These are phyloP conservation scores for Peterozyma xylosa DNA, from an alignment of 805 yeast genomes.

Conservation along the genomic window DNA sequence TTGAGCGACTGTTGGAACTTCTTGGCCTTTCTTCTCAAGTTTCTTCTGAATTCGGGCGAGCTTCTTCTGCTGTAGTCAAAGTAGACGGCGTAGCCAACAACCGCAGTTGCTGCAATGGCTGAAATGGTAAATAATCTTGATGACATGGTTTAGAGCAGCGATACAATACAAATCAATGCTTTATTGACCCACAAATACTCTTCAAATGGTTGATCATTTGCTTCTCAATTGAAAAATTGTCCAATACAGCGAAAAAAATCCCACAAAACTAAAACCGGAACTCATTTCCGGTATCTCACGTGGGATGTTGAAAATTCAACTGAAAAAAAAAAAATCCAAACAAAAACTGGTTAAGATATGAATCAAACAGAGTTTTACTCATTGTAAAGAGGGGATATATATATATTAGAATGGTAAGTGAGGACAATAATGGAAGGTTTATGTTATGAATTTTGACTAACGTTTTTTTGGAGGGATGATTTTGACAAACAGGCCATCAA, in stretches of 20 bases:
- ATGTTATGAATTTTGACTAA: too few relatives aligned
- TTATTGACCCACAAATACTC: not conserved
- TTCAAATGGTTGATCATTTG: not conserved
- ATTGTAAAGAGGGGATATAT: too few relatives aligned
- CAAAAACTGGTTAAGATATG: not conserved
- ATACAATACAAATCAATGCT: not conserved
- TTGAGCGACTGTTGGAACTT: conserved; percentile 49
- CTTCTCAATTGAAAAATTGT: too few relatives aligned
- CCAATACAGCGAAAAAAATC: too few relatives aligned
- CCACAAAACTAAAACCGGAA: not conserved
- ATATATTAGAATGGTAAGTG: too few relatives aligned
- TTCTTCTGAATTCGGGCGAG: conserved; percentile 73
- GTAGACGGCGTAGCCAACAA: conserved; percentile 72
- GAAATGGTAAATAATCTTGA: not conserved
- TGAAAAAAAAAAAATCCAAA: not conserved
- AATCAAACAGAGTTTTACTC: too few relatives aligned
- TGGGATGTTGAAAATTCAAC: too few relatives aligned
- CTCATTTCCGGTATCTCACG: too few relatives aligned
- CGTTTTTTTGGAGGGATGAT: too few relatives aligned
- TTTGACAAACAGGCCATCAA: conserved; percentile 27
- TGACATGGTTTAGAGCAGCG: not conserved
- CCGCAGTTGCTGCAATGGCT: conserved; percentile 35
- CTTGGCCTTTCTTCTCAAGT: conserved; percentile 56
- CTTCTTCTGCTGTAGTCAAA: conserved; percentile 90
- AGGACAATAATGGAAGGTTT: too few relatives aligned